Base-by-base conservation (phyloP, 169 alveolate species). In the Cytauxzoon felis region DNA sequence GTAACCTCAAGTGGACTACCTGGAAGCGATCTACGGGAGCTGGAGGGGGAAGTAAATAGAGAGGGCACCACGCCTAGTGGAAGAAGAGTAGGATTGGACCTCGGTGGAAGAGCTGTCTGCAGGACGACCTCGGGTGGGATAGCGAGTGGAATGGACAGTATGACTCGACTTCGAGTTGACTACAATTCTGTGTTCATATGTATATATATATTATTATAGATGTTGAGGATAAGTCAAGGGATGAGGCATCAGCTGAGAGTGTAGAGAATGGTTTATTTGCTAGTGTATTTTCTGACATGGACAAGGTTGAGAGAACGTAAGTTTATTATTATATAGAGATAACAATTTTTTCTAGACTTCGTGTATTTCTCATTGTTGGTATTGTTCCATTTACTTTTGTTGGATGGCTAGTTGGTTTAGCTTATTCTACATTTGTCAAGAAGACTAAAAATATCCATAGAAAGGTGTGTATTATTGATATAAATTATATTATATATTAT, bases 331-430 rank as follows among this genome's bases (percentile, higher is more conserved):
- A 36, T 42, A 41, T 21, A 19, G 3, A 16, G 18, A 16, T 6
- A 1, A 23, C 41, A 8, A 38, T n/a, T 19, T 33, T 8, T 6
- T 42, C 7, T 48, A 73, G 83, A 27, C 70, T 76, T 19, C 86
- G 86, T 24, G 19, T 64, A 34, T 65, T 76, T 26, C 59, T 52
- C 9, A 32, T 64, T 13, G 13, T 76, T 16, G 86, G 86, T 4
- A 8, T 76, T 4, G 42, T 76, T 4, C 86, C 86, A 30, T 56
- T 76, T 34, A 34, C 67, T 41, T 60, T 63, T 48, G 34, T 76
- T 4, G 80, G 81, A 0, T 76, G 86, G 79, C n/a, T 76, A 7
- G 19, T 66, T 5, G 86, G 86, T 42, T n/a, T 24, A 41, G 51
- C 21, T 3, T 5, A 18, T 29, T 42, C 52, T 1, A 19, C 29